phyloP scores from a whole-genome alignment of 495 filamentous ascomycete genomes.

The Neurospora tetraspora region DNA sequence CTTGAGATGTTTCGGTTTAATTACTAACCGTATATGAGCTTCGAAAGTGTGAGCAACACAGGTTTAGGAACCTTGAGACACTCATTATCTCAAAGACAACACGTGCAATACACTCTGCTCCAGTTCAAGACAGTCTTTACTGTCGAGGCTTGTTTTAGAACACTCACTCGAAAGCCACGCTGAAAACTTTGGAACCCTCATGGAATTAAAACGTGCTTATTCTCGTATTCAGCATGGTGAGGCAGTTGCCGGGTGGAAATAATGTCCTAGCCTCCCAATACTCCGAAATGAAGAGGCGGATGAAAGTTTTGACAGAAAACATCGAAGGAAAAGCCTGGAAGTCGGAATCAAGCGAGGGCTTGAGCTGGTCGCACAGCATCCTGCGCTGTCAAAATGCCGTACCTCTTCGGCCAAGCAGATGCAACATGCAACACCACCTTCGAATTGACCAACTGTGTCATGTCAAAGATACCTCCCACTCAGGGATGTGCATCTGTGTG shows the following conservation, averaged over 20 bases:
- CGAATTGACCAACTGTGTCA: constrained; percentile 6
- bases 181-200: neutral
- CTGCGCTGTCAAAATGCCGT: constrained; percentile 23
- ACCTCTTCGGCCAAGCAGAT: constrained; percentile 9
- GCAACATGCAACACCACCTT: constrained; percentile 4
- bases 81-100: constrained; percentile 15
- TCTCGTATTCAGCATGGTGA: neutral
- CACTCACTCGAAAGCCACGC: neutral
- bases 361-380: constrained; percentile 8
- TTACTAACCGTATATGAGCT: constrained; percentile 3
- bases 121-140: constrained; percentile 14
- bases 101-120: constrained; percentile 14
- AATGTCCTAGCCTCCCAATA: neutral
- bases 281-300: neutral
- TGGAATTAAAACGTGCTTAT: neutral
- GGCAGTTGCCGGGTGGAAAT: neutral
- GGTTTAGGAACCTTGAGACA: constrained; percentile 6
- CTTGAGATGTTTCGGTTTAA: constrained; percentile 14
- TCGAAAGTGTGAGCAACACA: neutral
- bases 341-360: neutral
- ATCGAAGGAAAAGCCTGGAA: neutral
- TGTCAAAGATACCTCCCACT: neutral
- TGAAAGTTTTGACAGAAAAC: neutral
- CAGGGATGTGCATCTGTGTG: constrained; percentile 6
- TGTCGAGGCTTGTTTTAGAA: neutral